These are phyloP conservation scores for Aspergillus nomiae DNA, from an alignment of 2,329 filamentous ascomycete genomes.

Conservation along the genomic window DNA sequence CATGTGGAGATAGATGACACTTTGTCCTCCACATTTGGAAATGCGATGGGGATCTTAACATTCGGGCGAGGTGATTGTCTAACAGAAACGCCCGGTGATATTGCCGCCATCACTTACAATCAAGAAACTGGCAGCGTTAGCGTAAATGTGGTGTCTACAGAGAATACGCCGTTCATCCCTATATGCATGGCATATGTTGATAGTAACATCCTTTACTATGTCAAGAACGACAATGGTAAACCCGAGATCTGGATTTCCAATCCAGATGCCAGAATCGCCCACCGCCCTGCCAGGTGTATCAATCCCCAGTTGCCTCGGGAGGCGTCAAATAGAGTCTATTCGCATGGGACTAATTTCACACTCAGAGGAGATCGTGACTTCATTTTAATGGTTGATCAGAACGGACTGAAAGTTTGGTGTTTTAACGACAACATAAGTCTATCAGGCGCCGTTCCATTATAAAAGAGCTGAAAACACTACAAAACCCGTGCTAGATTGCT, in stretches of 20 bases:
- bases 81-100: not conserved
- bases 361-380: slow-evolving; percentile 23
- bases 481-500: not conserved
- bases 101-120: slow-evolving; percentile 17
- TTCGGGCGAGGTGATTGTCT: not conserved
- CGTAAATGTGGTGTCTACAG: slow-evolving; percentile 14
- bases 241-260: slow-evolving; percentile 23
- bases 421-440: slow-evolving; percentile 21
- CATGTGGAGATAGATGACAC: not conserved
- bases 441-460: not conserved
- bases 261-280: slow-evolving; percentile 10
- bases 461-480: not conserved
- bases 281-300: slow-evolving; percentile 16
- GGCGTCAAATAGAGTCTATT: slow-evolving; percentile 9
- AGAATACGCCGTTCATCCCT: slow-evolving; percentile 6
- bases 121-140: slow-evolving; percentile 9
- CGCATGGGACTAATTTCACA: slow-evolving; percentile 3
- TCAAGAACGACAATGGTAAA: slow-evolving; percentile 20
- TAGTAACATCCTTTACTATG: slow-evolving; percentile 20
- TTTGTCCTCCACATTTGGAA: slow-evolving; percentile 3
- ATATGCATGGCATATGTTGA: slow-evolving; percentile 14
- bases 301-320: slow-evolving; percentile 14
- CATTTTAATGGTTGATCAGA: slow-evolving; percentile 18
- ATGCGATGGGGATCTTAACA: slow-evolving; percentile 16
- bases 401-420: slow-evolving; percentile 24